Conservation (phyloP, 169 alveolate genomes). For the Plasmodium inui region DNA sequence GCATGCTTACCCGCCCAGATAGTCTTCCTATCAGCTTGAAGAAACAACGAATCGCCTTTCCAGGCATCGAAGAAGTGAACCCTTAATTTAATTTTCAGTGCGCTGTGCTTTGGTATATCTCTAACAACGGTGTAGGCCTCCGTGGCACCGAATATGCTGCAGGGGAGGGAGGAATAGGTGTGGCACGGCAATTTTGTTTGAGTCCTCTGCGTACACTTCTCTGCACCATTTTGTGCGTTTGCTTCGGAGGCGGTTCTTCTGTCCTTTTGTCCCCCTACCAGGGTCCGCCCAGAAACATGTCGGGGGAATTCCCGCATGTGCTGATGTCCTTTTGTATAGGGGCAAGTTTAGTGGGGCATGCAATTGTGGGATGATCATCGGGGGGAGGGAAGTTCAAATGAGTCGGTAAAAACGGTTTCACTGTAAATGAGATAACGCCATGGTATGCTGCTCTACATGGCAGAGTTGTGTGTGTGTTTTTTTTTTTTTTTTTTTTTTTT, state of each 20-base stretch:
- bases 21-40: conserved; percentile 80
- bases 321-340: conserved; percentile 34
- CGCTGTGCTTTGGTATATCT: conserved; percentile 78
- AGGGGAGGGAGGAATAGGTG: neutral
- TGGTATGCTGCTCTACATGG: neutral
- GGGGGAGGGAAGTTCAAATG: neutral
- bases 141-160: conserved; percentile 48
- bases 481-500: neutral
- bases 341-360: neutral
- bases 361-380: neutral
- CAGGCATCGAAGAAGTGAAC: conserved; percentile 88
- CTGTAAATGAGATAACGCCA: neutral
- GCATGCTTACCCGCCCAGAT: conserved; percentile 79
- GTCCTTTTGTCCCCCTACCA: conserved; percentile 15
- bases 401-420: neutral
- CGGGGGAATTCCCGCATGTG: conserved; percentile 64
- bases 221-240: neutral
- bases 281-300: conserved; percentile 68
- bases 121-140: conserved; percentile 41
- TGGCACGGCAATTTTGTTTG: neutral
- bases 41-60: conserved; percentile 83
- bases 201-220: neutral
- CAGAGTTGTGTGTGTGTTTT: neutral
- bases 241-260: neutral
- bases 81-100: conserved; percentile 79